Evolutionary conservation across 495 filamentous ascomycete species (phyloP).

Genomic region (Geopyxis carbonaria): DNA sequence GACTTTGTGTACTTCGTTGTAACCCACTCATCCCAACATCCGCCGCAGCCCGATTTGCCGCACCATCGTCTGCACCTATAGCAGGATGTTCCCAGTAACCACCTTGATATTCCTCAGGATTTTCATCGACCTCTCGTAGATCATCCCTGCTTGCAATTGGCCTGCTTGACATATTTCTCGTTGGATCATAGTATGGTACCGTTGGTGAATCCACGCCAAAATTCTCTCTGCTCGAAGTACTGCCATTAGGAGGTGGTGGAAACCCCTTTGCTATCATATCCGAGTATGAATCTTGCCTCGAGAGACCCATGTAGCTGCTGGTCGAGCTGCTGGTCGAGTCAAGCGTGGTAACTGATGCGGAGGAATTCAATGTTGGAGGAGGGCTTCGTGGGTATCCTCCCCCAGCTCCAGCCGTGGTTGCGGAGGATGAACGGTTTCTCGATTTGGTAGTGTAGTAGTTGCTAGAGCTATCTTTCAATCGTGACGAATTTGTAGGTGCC

Average conservation of each 20-base stretch:
- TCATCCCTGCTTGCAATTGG: constrained; percentile 11
- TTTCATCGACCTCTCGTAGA: constrained; percentile 20
- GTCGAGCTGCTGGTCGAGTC: constrained; percentile 18
- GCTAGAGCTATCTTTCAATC: constrained; percentile 1
- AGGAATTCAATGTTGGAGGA: constrained; percentile 19
- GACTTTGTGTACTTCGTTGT: constrained; percentile 20
- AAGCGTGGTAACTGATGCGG: constrained; percentile 21
- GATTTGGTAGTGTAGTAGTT: constrained; percentile 17
- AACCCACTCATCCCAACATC: constrained; percentile 23
- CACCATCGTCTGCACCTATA: constrained; percentile 13
- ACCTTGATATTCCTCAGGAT: constrained; percentile 11
- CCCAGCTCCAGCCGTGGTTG: constrained; percentile 13
- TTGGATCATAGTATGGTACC: constrained; percentile 2
- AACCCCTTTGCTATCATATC: constrained; percentile 21
- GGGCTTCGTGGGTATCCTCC: constrained; percentile 11
- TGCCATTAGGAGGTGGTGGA: constrained; percentile 12
- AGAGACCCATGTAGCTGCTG: constrained; percentile 14
- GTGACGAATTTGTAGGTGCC: constrained; percentile 4
- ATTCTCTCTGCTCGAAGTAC: constrained; percentile 2
- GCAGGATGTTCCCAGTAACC: constrained; percentile 10
- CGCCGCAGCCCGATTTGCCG: constrained; percentile 18
- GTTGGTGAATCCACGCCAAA: constrained; percentile 13
- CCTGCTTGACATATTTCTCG: constrained; percentile 2
- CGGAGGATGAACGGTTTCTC: constrained; percentile 23
- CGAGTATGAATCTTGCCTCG: constrained; percentile 21